phyloP scores from a whole-genome alignment of 495 filamentous ascomycete species.

The Aspergillus saccharolyticus region DNA sequence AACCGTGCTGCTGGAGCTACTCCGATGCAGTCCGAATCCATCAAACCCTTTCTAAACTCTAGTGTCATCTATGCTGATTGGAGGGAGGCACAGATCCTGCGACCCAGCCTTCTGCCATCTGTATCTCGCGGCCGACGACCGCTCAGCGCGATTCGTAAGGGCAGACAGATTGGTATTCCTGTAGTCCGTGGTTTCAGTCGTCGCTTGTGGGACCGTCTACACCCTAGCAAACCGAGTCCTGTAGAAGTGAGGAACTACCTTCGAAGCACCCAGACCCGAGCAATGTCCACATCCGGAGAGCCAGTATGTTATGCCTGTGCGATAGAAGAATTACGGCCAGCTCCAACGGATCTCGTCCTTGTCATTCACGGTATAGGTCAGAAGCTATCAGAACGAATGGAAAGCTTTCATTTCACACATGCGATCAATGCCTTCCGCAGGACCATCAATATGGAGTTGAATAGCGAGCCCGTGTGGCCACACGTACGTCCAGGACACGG shows the following conservation, averaged over 20 bases:
- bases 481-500: slow-evolving; percentile 67
- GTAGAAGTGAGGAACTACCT: slow-evolving; percentile 46
- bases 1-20: slow-evolving; percentile 43
- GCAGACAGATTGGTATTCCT: slow-evolving; percentile 72
- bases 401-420: slow-evolving; percentile 96
- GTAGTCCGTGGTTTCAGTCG: slow-evolving; percentile 85
- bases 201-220: slow-evolving; percentile 66
- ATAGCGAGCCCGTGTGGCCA: slow-evolving; percentile 63
- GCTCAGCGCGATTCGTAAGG: slow-evolving; percentile 78
- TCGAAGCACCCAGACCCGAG: slow-evolving; percentile 34
- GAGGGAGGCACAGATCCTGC: slow-evolving; percentile 70
- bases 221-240: slow-evolving; percentile 53
- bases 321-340: slow-evolving; percentile 59
- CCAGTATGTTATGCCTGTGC: slow-evolving; percentile 47
- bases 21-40: slow-evolving; percentile 22
- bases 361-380: slow-evolving; percentile 96
- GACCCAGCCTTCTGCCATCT: slow-evolving; percentile 73
- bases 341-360: slow-evolving; percentile 80
- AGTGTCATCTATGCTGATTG: slow-evolving; percentile 80
- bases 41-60: slow-evolving; percentile 56
- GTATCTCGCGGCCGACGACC: slow-evolving; percentile 72
- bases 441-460: slow-evolving; percentile 77
- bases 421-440: slow-evolving; percentile 89
- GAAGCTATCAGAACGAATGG: slow-evolving; percentile 90
- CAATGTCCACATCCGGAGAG: slow-evolving; percentile 23